Conservation (phyloP, 2,329 filamentous ascomycete genomes). For the Aspergillus niger region DNA sequence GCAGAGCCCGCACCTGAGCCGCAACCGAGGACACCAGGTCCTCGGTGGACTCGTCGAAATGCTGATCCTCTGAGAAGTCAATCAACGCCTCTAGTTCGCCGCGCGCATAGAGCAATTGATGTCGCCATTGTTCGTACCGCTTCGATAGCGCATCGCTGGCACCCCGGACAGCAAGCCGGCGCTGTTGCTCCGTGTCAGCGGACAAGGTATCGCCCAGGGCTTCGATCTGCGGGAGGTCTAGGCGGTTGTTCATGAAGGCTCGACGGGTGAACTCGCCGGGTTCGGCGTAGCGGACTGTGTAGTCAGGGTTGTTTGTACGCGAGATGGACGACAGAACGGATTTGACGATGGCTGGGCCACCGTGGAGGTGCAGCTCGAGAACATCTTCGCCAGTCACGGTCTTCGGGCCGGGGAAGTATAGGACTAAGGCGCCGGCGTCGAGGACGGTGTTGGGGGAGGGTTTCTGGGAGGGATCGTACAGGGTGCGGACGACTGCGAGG, state of each 20-base stretch:
- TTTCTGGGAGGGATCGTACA: conserved; percentile 61
- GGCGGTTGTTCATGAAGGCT: conserved; percentile 81
- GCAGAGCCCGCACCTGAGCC: conserved; percentile 62
- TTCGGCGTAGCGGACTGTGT: conserved; percentile 77
- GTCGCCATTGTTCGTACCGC: conserved; percentile 82
- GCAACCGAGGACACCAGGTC: conserved; percentile 72
- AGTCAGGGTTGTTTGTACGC: conserved; percentile 26
- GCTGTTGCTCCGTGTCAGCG: conserved; percentile 86
- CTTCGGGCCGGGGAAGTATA: conserved; percentile 78
- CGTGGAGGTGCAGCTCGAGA: conserved; percentile 92
- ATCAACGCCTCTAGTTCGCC: conserved; percentile 94
- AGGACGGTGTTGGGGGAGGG: conserved; percentile 52
- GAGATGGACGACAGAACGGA: conserved; percentile 80
- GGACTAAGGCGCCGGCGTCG: conserved; percentile 76
- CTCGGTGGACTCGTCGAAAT: conserved; percentile 84
- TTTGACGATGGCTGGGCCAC: conserved; percentile 83
- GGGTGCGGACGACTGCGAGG: conserved; percentile 70
- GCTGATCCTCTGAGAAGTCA: conserved; percentile 95
- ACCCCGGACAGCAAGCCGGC: conserved; percentile 79
- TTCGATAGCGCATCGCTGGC: conserved; percentile 68
- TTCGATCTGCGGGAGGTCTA: conserved; percentile 82
- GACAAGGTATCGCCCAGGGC: conserved; percentile 62
- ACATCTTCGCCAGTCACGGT: conserved; percentile 93
- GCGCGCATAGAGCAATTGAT: conserved; percentile 73
- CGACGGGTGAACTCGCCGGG: conserved; percentile 93